phyloP scores from a whole-genome alignment of 805 yeast species.

The Henningerozyma blattae region DNA sequence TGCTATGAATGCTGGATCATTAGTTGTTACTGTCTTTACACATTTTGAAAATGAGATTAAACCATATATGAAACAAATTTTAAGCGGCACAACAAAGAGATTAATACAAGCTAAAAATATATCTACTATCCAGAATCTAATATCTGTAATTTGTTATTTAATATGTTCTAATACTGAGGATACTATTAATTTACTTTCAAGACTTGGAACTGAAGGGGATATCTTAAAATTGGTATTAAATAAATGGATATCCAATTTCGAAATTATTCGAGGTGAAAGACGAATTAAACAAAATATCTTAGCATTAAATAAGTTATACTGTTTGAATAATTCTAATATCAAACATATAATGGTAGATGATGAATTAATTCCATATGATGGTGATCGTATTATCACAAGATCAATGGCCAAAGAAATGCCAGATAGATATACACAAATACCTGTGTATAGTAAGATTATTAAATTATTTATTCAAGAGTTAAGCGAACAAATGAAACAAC shows the following conservation, averaged over 20 bases:
- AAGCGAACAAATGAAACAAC: conserved; percentile 46
- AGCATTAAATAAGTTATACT: conserved; percentile 59
- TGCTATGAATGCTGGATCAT: conserved; percentile 60
- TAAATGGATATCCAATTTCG: conserved; percentile 78
- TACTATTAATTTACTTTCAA: conserved; percentile 48
- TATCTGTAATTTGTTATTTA: conserved; percentile 64
- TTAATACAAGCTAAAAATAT: conserved; percentile 56
- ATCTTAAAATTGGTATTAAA: conserved; percentile 51
- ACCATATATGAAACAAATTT: conserved; percentile 36
- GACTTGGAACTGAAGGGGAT: conserved; percentile 19
- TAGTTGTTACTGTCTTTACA: conserved; percentile 47
- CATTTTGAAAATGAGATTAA: conserved; percentile 33
- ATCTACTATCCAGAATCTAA: conserved; percentile 63
- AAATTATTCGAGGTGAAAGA: conserved; percentile 66
- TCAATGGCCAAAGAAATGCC: conserved; percentile 67
- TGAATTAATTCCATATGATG: conserved; percentile 49
- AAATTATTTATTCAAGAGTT: conserved; percentile 62
- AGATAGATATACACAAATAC: conserved; percentile 46
- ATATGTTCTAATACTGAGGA: conserved; percentile 49
- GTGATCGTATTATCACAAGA: conserved; percentile 67
- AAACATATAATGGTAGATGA: conserved; percentile 55
- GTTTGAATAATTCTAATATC: conserved; percentile 43
- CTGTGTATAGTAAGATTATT: conserved; percentile 62
- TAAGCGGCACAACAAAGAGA: conserved; percentile 61
- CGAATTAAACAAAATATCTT: conserved; percentile 52